Evolutionary conservation across 345 rosid genomes (phyloP), one percentile per base, ranked within the genome.

Genomic region (Dipteronia sinensis): DNA sequence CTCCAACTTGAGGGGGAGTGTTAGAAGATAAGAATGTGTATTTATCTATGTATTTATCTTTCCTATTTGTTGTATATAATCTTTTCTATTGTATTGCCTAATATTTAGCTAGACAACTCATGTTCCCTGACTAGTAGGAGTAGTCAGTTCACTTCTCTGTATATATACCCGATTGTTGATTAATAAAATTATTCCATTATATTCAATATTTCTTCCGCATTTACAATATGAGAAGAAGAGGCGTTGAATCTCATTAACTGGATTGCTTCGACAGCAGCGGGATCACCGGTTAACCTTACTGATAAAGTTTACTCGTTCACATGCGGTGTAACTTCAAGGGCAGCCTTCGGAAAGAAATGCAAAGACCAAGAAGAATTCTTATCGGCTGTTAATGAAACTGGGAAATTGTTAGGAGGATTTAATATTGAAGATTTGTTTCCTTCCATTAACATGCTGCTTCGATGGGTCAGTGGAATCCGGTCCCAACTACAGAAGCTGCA

Each of bases 361-460:
- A 71, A 34, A 71, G 64, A 71, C 3, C 74, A 55, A 34, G 74
- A 71, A 20, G 4, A 3, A 59, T 56, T 58, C 25, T 6, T 19
- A 31, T 55, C 74, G 1, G 49, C 40, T 34, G 1, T 31, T 0
- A 1, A 19, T 1, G 20, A 72, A 20, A 4, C 12, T 12, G 11
- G 9, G 8, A 23, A 31, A 12, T 17, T 17, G 62, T 0, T 27
- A 0, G 40, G 23, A 25, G 73, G 62, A 6, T 81, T 80, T 40
- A 74, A 29, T 65, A 6, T 82, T 70, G 56, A 63, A 5, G 85
- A 82, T 70, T 0, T 53, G 7, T 82, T 61, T 46, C 88, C 88
- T 69, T 85, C 85, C 10, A 19, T 51, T 0, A 65, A 42, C 38
- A 34, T 34, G 55, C 42, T 68, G 31, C 68, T 85, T 34, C 81